Base-by-base conservation (phyloP, 495 filamentous ascomycete species). In the Neurospora hispaniola region DNA sequence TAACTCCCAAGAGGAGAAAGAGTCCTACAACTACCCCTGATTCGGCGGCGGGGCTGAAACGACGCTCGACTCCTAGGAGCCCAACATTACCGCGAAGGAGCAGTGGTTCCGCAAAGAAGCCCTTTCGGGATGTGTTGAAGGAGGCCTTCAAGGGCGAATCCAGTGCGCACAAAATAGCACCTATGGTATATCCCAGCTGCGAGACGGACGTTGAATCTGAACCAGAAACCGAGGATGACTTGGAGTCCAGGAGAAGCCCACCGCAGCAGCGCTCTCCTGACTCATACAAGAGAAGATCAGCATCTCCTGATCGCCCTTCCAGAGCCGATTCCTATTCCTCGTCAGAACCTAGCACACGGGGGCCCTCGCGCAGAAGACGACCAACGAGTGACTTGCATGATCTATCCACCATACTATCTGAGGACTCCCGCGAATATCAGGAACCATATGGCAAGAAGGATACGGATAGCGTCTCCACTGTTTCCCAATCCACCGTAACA, bases 371-470 rank as follows among this genome's bases (percentile, higher is more conserved):
- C 1, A 88, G 84, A 77, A 84, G 84, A 62, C 87, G 86, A 72
- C 90, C 92, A 2, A 89, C 84, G 18, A 91, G 87, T 18, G 89
- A 90, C 8, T 76, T 82, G n/a, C 88, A 92, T 75, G 86, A 88
- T 73, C 81, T 94, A 38, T 93, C 92, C n/a, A 93, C 91, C 0
- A 93, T 93, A 71, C 84, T 86, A 10, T 92, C 92, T 0, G 81
- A 83, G 71, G 90, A 91, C 73, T 88, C 88, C 3, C 84, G 89
- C 76, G 88, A 66, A 66, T 27, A 66, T 66, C 54, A 66, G 54
- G 54, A 18, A 66, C 54, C 54, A 35, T 27, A 38, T 35, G 27
- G 82, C 71, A 85, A 84, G 27, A 73, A 78, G 46, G 82, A 78
- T 41, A 84, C 83, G 10, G 82, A 82, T 71, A 76, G 80, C 5